Evolutionary conservation across 805 yeast genomes (phyloP).

Genomic region (Monosporozyma siamensis): DNA sequence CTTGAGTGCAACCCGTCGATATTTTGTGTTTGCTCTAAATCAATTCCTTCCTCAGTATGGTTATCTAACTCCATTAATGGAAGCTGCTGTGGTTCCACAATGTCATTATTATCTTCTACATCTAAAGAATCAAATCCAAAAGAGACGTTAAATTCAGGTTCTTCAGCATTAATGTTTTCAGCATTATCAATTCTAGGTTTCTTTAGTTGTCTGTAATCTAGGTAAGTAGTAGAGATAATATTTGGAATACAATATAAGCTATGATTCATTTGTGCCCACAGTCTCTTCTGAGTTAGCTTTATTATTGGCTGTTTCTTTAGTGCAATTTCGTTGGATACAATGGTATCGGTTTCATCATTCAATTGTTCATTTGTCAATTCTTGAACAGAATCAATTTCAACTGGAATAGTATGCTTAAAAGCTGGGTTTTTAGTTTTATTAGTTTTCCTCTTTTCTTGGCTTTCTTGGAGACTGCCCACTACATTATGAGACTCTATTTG

Average conservation of each 20-base stretch:
- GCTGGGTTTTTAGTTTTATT: constrained; percentile 8
- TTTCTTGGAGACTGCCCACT: constrained; percentile 20
- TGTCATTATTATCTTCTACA: constrained; percentile 4
- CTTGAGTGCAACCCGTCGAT: neutral
- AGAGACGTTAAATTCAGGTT: constrained; percentile 19
- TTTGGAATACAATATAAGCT: constrained; percentile 16
- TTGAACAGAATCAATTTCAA: constrained; percentile 12
- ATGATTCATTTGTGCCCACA: constrained; percentile 16
- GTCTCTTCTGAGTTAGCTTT: constrained; percentile 12
- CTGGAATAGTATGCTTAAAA: constrained; percentile 9
- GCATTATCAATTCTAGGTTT: constrained; percentile 11
- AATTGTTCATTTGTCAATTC: constrained; percentile 10
- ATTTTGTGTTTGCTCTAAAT: neutral
- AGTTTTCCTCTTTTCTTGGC: constrained; percentile 8
- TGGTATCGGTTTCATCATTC: constrained; percentile 15
- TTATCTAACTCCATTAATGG: neutral
- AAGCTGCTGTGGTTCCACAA: neutral
- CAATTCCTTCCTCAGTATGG: constrained; percentile 5
- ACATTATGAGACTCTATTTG: constrained; percentile 19
- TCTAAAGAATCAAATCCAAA: constrained; percentile 13
- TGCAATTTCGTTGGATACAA: constrained; percentile 13
- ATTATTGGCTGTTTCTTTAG: neutral
- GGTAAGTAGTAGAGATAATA: constrained; percentile 9
- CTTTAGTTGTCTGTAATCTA: constrained; percentile 15
- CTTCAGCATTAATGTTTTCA: constrained; percentile 8